Percentiles rank a stretch among this genome's conserved stretches.
These are phyloP conservation scores for Fraxinus americana DNA, from an alignment of 257 asterid genomes.

Conservation along the genomic window DNA sequence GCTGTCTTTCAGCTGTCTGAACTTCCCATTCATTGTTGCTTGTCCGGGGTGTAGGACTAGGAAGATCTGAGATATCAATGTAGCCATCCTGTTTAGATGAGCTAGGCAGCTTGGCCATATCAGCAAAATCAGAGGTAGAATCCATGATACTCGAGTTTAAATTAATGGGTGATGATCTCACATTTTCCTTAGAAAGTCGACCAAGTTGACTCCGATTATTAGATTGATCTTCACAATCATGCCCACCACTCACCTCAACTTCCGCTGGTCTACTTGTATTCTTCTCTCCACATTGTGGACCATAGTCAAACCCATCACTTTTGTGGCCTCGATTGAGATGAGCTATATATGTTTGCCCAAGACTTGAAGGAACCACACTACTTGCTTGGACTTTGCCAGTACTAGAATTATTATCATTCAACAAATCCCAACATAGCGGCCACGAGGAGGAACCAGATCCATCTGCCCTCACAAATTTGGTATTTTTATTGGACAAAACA, in stretches of 20 bases:
- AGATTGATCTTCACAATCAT: conserved; percentile 29
- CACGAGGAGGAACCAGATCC: conserved; percentile 36
- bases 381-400: conserved; percentile 30
- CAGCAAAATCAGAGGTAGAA: conserved; percentile 30
- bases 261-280: conserved; percentile 28
- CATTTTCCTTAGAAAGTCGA: conserved; percentile 46
- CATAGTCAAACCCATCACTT: background rate
- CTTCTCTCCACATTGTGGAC: conserved; percentile 38
- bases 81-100: conserved; percentile 27
- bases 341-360: too few species aligned
- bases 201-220: conserved; percentile 28
- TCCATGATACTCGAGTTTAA: conserved; percentile 34
- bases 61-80: conserved; percentile 27
- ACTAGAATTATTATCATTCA: conserved; percentile 39
- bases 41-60: conserved; percentile 34
- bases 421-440: conserved; percentile 54
- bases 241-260: conserved; percentile 30
- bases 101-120: conserved; percentile 27
- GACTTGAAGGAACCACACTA: conserved; percentile 10
- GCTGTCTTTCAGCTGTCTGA: too few species aligned
- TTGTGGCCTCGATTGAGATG: too few species aligned
- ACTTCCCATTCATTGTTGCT: too few species aligned
- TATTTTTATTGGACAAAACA: conserved; percentile 31
- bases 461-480: conserved; percentile 37
- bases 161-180: conserved; percentile 33